Evolutionary conservation across 495 filamentous ascomycete genomes (phyloP), one percentile per base, ranked within the genome.

Genomic region (Lophiostoma macrostomum): DNA sequence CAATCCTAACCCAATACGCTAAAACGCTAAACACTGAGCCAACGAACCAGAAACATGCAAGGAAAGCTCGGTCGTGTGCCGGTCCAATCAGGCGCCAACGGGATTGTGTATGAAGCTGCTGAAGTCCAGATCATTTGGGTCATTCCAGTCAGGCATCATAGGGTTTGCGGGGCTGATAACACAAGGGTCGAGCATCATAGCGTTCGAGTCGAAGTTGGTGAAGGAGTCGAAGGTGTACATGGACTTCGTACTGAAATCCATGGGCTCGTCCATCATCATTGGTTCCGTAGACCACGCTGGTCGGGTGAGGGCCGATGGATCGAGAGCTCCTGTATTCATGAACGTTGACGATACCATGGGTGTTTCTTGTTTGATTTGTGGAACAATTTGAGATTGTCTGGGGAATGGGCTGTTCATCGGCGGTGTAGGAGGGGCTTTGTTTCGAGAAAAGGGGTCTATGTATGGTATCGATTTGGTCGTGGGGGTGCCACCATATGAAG

Each of bases 321-420:
- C 61, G 14, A 64, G 23, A 10, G 55, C 49, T 22, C 53, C 49
- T 19, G 46, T 38, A 46, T 50, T 52, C 53, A 64, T 57, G 29
- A 50, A 63, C 4, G 32, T 35, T 38, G 58, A 11, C 6, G 60
- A 51, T 5, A 47, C 50, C 35, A 60, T 51, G 5, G 38, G 40
- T 10, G 39, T 13, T 16, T 56, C 61, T 18, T 48, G 32, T 42
- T 60, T 60, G 25, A 58, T 45, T 6, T 35, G 23, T 13, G 56
- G 19, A 16, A 34, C 22, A 3, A 61, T 47, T 25, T 64, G 61
- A 3, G 57, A 58, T 16, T 60, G 61, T 28, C 58, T 53, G 7
- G 61, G 57, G 44, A 65, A 65, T 23, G 64, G 60, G 40, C 56
- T 64, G 40, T 64, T 52, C 58, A 62, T 58, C 19, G 64, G 61